Conservation (phyloP, 2,329 filamentous ascomycete species). For the Ceratocystiopsis brevicomis region DNA sequence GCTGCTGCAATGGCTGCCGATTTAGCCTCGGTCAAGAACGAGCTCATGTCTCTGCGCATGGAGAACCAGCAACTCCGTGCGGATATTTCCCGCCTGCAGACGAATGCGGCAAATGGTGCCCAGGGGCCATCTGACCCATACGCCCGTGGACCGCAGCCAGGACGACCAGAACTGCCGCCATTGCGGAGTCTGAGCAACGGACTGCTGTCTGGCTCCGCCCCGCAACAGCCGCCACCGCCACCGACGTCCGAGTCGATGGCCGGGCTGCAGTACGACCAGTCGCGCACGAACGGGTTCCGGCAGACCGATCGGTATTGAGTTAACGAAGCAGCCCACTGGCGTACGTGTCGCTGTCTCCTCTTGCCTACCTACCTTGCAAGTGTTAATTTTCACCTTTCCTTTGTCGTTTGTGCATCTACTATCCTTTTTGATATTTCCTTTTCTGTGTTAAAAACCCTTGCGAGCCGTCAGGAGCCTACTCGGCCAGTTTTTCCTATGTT, state of each 20-base stretch:
- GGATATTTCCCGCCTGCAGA: constrained; percentile 13
- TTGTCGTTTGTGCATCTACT: too few relatives aligned
- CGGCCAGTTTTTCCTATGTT: too few relatives aligned
- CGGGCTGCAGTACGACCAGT: constrained; percentile 42
- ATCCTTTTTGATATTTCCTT: too few relatives aligned
- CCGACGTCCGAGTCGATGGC: constrained; percentile 40
- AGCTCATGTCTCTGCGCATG: constrained; percentile 27
- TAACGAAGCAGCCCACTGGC: too few relatives aligned
- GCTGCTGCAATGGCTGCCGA: constrained; percentile 24
- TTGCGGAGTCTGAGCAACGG: constrained; percentile 31
- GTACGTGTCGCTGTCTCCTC: too few relatives aligned
- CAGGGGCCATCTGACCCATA: constrained; percentile 11
- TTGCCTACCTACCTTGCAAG: too few relatives aligned
- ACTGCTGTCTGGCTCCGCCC: constrained; percentile 9
- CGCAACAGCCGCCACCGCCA: constrained; percentile 8
- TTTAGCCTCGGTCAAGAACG: constrained; percentile 28
- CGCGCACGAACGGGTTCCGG: constrained; percentile 28
- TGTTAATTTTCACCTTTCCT: too few relatives aligned
- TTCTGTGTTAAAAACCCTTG: too few relatives aligned
- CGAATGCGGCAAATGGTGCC: constrained; percentile 9
- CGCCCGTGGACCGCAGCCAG: constrained; percentile 11
- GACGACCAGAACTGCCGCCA: constrained; percentile 35
- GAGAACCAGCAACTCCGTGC: constrained; percentile 29
- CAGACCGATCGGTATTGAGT: constrained; percentile 6
- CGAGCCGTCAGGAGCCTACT: too few relatives aligned